These are phyloP conservation scores for Solanum neorickii DNA, from an alignment of 257 asterid genomes.

Conservation along the genomic window DNA sequence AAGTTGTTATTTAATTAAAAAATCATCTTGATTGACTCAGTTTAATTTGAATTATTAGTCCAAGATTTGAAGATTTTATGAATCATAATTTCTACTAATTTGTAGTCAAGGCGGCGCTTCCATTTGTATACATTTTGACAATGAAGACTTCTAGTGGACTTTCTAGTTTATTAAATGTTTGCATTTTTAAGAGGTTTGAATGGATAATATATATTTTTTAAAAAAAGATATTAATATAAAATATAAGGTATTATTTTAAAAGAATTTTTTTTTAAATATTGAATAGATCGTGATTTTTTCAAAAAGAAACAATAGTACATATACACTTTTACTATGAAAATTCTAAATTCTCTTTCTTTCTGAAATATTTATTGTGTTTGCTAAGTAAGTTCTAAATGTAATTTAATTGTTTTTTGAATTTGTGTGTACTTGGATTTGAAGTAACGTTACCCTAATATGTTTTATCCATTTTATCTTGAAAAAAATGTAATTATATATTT, in stretches of 20 bases:
- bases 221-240: neutral
- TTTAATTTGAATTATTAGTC: neutral
- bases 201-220: no score
- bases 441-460: no score
- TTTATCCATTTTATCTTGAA: no score
- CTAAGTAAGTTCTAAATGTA: neutral
- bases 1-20: neutral
- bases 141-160: neutral
- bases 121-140: neutral
- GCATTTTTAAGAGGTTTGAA: neutral
- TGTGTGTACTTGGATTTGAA: neutral
- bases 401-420: neutral
- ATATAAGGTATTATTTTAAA: neutral
- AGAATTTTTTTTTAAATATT: neutral
- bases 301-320: neutral
- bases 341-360: no score
- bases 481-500: neutral
- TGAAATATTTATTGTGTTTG: fast-evolving
- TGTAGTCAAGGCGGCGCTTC: neutral
- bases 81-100: neutral
- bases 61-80: neutral
- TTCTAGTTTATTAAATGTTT: neutral
- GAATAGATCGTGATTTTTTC: neutral
- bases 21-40: neutral
- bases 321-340: neutral